Percentiles rank a stretch among this genome's conserved stretches.
These are phyloP conservation scores for Phytophthora agathidicida DNA, from an alignment of 352 stramenopile genomes.

Conservation along the genomic window DNA sequence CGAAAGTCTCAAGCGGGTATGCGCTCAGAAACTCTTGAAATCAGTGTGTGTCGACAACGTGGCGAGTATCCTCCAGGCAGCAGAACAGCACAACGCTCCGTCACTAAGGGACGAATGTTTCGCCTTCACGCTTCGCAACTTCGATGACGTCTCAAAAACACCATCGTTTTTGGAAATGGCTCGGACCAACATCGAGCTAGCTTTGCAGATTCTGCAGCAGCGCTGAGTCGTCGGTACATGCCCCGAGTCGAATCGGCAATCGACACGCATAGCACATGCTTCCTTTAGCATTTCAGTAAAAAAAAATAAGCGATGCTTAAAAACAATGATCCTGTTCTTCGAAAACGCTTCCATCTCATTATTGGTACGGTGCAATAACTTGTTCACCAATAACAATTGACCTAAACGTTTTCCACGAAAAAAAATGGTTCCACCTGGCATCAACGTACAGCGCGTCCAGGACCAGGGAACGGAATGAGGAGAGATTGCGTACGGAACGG, in stretches of 20 bases:
- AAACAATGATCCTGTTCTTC: too few relatives aligned
- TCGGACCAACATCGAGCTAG: conserved; percentile 96
- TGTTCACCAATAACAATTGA: too few relatives aligned
- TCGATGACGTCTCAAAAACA: conserved; percentile 97
- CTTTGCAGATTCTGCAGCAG: conserved; percentile 95
- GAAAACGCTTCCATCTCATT: too few relatives aligned
- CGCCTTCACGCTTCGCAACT: conserved; percentile 97
- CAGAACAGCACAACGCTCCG: conserved; percentile 93
- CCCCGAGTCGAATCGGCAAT: conserved; percentile 16
- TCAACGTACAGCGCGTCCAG: too few relatives aligned
- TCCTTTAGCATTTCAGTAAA: too few relatives aligned
- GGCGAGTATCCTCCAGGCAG: conserved; percentile 95
- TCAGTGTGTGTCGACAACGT: conserved; percentile 96
- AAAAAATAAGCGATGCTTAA: too few relatives aligned
- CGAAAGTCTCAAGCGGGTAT: conserved; percentile 90
- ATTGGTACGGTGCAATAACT: too few relatives aligned
- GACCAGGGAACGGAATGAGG: too few relatives aligned
- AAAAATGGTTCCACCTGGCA: too few relatives aligned
- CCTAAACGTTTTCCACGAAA: too few relatives aligned
- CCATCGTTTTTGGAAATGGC: conserved; percentile 97
- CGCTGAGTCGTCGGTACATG: conserved; percentile 47
- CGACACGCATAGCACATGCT: background rate
- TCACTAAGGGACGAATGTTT: conserved; percentile 95
- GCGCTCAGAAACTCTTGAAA: conserved; percentile 94
- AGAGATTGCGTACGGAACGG: too few relatives aligned